Evolutionary conservation across 2,329 filamentous ascomycete genomes (phyloP).

Genomic region (Chaetomium sp.): DNA sequence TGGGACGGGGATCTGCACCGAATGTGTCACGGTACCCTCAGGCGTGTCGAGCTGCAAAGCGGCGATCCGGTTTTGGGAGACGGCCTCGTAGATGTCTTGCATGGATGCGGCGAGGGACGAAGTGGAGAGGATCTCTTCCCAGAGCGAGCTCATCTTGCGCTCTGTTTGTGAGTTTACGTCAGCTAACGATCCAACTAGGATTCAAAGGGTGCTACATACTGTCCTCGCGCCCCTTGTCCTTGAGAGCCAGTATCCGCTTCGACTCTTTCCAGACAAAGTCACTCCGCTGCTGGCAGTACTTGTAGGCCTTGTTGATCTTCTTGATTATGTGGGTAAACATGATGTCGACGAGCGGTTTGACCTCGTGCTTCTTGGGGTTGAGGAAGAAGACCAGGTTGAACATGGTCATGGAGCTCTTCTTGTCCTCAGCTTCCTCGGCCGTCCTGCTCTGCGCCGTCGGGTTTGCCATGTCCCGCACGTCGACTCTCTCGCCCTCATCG

Average conservation of each 20-base stretch:
- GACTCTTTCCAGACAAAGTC: constrained; percentile 91
- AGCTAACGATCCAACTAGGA: background rate
- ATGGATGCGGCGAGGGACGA: constrained; percentile 80
- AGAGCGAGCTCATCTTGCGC: constrained; percentile 58
- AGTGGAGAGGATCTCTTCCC: constrained; percentile 62
- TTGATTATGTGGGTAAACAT: constrained; percentile 85
- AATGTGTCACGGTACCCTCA: constrained; percentile 52
- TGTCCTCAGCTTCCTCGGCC: constrained; percentile 49
- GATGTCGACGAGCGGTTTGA: constrained; percentile 65
- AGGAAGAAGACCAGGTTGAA: constrained; percentile 95
- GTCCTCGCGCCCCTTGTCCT: constrained; percentile 72
- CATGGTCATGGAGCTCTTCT: constrained; percentile 79
- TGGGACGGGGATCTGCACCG: constrained; percentile 58
- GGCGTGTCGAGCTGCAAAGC: constrained; percentile 67
- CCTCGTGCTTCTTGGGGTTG: constrained; percentile 70
- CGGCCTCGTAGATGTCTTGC: constrained; percentile 71
- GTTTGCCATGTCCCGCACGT: constrained; percentile 27
- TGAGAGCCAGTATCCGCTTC: constrained; percentile 71
- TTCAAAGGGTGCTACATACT: constrained; percentile 33
- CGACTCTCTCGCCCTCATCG: constrained; percentile 26
- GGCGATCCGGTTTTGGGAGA: constrained; percentile 80
- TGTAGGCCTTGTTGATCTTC: constrained; percentile 86
- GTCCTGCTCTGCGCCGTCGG: constrained; percentile 26
- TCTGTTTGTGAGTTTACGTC: constrained; percentile 27
- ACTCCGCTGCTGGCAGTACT: constrained; percentile 83